Evolutionary conservation across 139 green algal species (phyloP).

Genomic region (Picochlorum sp.): DNA sequence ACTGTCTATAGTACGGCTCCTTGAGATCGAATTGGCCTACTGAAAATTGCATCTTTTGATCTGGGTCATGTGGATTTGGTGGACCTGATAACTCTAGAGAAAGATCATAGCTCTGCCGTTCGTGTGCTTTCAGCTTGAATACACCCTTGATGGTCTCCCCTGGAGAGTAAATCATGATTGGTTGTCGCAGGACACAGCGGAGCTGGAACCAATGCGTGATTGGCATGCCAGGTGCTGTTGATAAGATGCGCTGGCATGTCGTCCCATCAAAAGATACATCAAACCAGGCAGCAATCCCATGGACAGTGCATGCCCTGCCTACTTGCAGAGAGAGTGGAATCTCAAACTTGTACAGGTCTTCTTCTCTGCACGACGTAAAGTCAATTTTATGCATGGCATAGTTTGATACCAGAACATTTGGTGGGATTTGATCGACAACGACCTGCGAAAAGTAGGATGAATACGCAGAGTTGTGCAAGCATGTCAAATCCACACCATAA

Average conservation of each 20-base stretch:
- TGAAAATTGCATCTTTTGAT: conserved; percentile 15
- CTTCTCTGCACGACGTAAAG: conserved; percentile 58
- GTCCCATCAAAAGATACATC: conserved; percentile 84
- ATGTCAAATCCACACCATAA: conserved; percentile 79
- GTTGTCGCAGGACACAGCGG: conserved; percentile 65
- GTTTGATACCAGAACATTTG: conserved; percentile 54
- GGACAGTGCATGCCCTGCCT: conserved; percentile 40
- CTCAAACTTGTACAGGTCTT: conserved; percentile 66
- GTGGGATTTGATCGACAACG: conserved; percentile 88
- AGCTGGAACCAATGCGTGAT: conserved; percentile 94
- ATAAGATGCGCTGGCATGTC: conserved; percentile 62
- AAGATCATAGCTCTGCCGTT: conserved; percentile 70
- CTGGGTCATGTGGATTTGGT: conserved; percentile 15
- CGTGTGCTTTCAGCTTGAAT: conserved; percentile 59
- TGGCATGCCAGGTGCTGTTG: conserved; percentile 81
- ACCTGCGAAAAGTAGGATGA: conserved; percentile 61
- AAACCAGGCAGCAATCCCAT: conserved; percentile 92
- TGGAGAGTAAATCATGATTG: conserved; percentile 34
- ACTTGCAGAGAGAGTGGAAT: conserved; percentile 61
- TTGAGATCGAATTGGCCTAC: conserved; percentile 76
- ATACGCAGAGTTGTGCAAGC: conserved; percentile 53
- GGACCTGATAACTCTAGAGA: conserved; percentile 49
- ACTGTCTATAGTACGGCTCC: conserved; percentile 82
- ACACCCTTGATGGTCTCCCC: conserved; percentile 42
- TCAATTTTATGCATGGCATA: conserved; percentile 55